A percentile compares a stretch with the other conserved stretches of the same genome.
Conservation (phyloP, 176 grass and related monocot genomes). For the Guadua angustifolia region DNA sequence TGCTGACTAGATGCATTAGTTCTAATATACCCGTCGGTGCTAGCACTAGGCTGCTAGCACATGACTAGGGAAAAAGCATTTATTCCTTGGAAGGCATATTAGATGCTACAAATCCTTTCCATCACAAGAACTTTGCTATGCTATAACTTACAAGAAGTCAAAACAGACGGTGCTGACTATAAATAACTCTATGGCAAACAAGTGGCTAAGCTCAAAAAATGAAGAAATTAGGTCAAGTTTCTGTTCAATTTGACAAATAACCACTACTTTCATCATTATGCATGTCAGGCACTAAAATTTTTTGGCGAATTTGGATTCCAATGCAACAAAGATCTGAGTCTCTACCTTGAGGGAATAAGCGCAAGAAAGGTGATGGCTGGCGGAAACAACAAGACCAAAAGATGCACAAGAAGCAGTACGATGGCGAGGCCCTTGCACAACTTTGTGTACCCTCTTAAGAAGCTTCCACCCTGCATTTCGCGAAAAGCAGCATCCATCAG, state of each 20-base stretch:
- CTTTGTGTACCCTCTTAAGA: constrained; percentile 88
- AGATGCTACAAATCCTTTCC: constrained; percentile 19
- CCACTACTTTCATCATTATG: background rate
- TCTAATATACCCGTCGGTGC: constrained; percentile 2
- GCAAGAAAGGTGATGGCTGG: constrained; percentile 69
- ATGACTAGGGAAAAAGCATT: background rate
- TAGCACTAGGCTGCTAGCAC: background rate
- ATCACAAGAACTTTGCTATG: constrained; percentile 2
- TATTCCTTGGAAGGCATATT: background rate
- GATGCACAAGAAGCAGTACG: constrained; percentile 68
- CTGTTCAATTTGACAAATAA: background rate
- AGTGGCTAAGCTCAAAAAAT: background rate
- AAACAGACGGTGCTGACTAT: background rate
- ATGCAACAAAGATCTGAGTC: constrained; percentile 29
- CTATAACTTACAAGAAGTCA: background rate
- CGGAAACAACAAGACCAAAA: constrained; percentile 80
- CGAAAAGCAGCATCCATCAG: constrained; percentile 10
- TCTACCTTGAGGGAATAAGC: constrained; percentile 90
- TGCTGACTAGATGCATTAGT: background rate
- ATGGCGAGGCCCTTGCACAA: constrained; percentile 91
- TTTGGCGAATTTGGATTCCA: background rate
- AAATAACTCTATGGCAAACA: background rate
- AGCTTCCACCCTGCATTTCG: constrained; percentile 65
- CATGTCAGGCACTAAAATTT: background rate
- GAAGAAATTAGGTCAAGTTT: background rate